Evolutionary conservation across 441 rosid species (phyloP).

Genomic region (Erysimum cheiri): DNA sequence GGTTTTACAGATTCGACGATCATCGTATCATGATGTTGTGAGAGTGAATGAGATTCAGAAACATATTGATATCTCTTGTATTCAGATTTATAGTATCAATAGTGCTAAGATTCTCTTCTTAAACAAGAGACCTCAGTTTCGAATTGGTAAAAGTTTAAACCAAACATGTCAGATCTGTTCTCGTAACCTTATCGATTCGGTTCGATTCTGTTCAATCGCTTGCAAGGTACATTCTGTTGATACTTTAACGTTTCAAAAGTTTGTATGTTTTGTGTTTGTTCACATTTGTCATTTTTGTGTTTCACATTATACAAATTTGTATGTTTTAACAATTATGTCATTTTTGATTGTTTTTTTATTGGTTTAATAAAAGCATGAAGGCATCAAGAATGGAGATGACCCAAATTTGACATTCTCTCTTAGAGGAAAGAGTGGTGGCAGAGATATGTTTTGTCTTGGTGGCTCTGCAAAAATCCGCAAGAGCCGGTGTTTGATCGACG

Average conservation of each 20-base stretch:
- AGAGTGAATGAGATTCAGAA: constrained; percentile 70
- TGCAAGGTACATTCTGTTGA: constrained; percentile 57
- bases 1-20: constrained; percentile 70
- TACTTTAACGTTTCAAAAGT: too few relatives aligned
- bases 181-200: constrained; percentile 68
- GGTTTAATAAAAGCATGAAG: constrained; percentile 20
- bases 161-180: constrained; percentile 70
- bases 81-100: constrained; percentile 81
- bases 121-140: constrained; percentile 75
- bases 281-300: neutral
- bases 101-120: constrained; percentile 77
- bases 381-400: constrained; percentile 20
- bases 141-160: constrained; percentile 58
- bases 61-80: constrained; percentile 66
- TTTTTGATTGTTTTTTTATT: constrained; percentile 7
- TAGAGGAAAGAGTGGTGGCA: neutral
- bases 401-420: constrained; percentile 22
- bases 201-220: constrained; percentile 79
- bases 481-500: neutral
- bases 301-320: too few relatives aligned
- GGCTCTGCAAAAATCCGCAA: constrained; percentile 4
- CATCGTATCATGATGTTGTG: constrained; percentile 84
- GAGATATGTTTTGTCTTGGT: constrained; percentile 22
- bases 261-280: neutral
- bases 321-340: neutral